These are phyloP conservation scores for Salvia splendens DNA, from an alignment of 257 asterid species.

Conservation along the genomic window DNA sequence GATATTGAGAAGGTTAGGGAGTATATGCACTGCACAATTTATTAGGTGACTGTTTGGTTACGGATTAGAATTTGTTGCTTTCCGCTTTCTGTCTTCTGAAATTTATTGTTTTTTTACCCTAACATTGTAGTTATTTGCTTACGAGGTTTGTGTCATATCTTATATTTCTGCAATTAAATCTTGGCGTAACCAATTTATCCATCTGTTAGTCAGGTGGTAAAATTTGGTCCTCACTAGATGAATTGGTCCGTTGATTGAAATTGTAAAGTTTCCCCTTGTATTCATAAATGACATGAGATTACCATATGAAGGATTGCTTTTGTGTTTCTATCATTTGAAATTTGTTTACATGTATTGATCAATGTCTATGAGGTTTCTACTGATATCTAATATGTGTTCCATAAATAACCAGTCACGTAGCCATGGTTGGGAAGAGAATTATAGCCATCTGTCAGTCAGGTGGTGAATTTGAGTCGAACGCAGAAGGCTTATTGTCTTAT, in stretches of 20 bases:
- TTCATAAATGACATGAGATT: neutral
- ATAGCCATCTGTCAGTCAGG: slow-evolving; percentile 97
- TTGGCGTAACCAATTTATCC: neutral
- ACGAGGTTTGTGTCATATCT: neutral
- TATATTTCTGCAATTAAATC: neutral
- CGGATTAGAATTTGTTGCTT: slow-evolving; percentile 20
- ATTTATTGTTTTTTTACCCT: neutral
- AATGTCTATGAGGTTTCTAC: slow-evolving; percentile 3
- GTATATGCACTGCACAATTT: slow-evolving; percentile 6
- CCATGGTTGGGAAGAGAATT: slow-evolving; percentile 73
- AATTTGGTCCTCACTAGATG: neutral
- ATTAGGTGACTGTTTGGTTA: slow-evolving; percentile 1
- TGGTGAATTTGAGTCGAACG: slow-evolving; percentile 81
- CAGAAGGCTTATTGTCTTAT: slow-evolving; percentile 70
- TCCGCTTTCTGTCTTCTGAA: slow-evolving; percentile 11
- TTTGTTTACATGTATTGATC: neutral
- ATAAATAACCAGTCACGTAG: slow-evolving; percentile 35
- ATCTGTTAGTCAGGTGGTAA: neutral
- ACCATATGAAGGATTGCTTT: neutral
- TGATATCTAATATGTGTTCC: slow-evolving; percentile 27
- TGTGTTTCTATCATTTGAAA: slow-evolving; percentile 13
- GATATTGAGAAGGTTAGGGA: slow-evolving; percentile 9
- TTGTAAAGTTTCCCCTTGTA: neutral
- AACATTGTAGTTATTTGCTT: neutral
- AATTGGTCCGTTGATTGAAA: neutral